These are phyloP conservation scores for Rhizopogon vinicolor DNA, from an alignment of 768 basidiomycete genomes.

Conservation along the genomic window DNA sequence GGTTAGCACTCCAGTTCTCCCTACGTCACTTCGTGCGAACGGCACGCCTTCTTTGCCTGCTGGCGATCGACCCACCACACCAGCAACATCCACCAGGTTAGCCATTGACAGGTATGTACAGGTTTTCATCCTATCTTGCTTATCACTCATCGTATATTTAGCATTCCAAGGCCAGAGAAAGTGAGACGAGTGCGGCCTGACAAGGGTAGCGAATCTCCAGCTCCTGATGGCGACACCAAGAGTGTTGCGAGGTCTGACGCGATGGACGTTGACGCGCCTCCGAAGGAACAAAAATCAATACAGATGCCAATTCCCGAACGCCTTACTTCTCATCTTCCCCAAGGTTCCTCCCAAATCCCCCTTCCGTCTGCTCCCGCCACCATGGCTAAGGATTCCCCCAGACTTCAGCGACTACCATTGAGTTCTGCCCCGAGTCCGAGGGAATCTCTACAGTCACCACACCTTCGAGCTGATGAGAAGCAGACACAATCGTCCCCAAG, in stretches of 20 bases:
- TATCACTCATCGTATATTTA: constrained; percentile 22
- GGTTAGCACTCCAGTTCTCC: constrained; percentile 38
- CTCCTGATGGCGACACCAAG: constrained; percentile 25
- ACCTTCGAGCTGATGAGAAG: constrained; percentile 38
- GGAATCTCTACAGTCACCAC: constrained; percentile 36
- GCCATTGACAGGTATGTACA: constrained; percentile 60
- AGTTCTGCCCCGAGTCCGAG: constrained; percentile 18
- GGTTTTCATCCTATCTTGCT: background rate
- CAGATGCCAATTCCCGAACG: background rate
- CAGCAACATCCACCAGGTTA: constrained; percentile 42
- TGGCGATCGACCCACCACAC: constrained; percentile 28
- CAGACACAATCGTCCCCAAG: constrained; percentile 18
- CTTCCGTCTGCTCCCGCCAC: constrained; percentile 9
- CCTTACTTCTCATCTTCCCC: constrained; percentile 10
- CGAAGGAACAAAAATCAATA: constrained; percentile 19
- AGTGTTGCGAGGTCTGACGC: constrained; percentile 18
- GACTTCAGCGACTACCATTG: constrained; percentile 10
- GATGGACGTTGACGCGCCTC: constrained; percentile 32
- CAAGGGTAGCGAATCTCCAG: constrained; percentile 31
- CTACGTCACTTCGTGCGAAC: constrained; percentile 49
- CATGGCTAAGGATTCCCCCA: constrained; percentile 15
- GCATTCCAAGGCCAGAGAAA: constrained; percentile 76
- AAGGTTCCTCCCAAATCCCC: constrained; percentile 10
- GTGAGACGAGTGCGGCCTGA: constrained; percentile 54
- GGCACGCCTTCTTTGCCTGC: constrained; percentile 15